Evolutionary conservation across 2,329 filamentous ascomycete genomes (phyloP).

Genomic region (Coniella lustricola): DNA sequence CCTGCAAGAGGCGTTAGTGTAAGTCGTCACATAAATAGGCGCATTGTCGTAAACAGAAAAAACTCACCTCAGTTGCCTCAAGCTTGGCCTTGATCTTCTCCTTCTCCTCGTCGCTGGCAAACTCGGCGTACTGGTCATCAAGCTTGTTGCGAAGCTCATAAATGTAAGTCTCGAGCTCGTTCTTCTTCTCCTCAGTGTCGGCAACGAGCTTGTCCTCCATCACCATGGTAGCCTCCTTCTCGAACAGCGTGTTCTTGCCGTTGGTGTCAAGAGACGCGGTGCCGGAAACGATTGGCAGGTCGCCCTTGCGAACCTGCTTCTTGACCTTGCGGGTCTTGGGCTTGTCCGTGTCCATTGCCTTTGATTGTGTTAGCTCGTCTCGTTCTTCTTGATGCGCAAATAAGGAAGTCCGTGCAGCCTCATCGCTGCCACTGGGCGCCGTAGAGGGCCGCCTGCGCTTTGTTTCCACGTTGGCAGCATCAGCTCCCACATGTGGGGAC

Average conservation of each 20-base stretch:
- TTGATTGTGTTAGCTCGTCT: slow-evolving; percentile 16
- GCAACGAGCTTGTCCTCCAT: slow-evolving; percentile 98
- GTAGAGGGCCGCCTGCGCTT: slow-evolving; percentile 12
- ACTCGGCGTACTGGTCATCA: slow-evolving; percentile 82
- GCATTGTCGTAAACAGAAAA: too few relatives aligned
- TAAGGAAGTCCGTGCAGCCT: slow-evolving; percentile 3
- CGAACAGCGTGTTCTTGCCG: slow-evolving; percentile 59
- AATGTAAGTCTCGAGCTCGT: slow-evolving; percentile 95
- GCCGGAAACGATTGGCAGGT: slow-evolving; percentile 78
- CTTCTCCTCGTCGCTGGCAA: slow-evolving; percentile 90
- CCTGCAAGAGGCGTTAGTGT: slow-evolving; percentile 46
- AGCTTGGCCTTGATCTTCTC: slow-evolving; percentile 76
- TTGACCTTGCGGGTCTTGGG: slow-evolving; percentile 92
- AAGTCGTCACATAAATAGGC: slow-evolving; percentile 20
- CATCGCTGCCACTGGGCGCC: not conserved
- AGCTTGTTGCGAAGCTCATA: slow-evolving; percentile 95
- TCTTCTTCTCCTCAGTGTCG: slow-evolving; percentile 99
- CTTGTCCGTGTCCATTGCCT: slow-evolving; percentile 84
- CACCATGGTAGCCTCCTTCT: slow-evolving; percentile 85
- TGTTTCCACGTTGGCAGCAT: not conserved
- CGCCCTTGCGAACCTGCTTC: slow-evolving; percentile 98
- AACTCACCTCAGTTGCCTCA: slow-evolving; percentile 73
- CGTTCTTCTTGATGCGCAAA: not conserved
- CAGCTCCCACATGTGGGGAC: slow-evolving; percentile 3
- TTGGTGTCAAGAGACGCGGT: slow-evolving; percentile 71